Evolutionary conservation across 768 basidiomycete species (phyloP).

Genomic region (Leccinum fibrillosum): DNA sequence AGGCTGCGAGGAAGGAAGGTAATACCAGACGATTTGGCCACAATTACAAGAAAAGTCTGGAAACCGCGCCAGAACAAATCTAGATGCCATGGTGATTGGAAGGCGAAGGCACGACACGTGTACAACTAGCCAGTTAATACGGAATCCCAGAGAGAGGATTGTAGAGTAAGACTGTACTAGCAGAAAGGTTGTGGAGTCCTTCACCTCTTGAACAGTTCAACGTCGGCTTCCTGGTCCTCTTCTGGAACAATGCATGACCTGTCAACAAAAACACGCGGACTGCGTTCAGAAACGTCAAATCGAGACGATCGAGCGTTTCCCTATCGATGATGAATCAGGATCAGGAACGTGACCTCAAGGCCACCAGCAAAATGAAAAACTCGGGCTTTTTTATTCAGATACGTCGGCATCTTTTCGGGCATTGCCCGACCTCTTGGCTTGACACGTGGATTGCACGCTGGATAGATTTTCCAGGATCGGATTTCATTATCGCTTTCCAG

Average conservation of each 20-base stretch:
- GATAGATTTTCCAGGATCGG: neutral
- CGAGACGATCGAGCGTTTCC: constrained; percentile 89
- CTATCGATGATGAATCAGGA: constrained; percentile 35
- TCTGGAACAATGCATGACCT: constrained; percentile 81
- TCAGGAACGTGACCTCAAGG: constrained; percentile 6
- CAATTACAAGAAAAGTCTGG: constrained; percentile 61
- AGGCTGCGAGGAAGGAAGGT: constrained; percentile 62
- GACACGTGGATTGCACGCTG: neutral
- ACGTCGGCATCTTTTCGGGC: neutral
- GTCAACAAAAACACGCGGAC: constrained; percentile 50
- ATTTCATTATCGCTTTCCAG: neutral
- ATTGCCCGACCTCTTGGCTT: neutral
- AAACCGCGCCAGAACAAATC: constrained; percentile 29
- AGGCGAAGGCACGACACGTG: neutral
- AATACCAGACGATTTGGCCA: constrained; percentile 59
- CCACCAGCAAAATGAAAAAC: neutral
- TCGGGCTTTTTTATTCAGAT: neutral
- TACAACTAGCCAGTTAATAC: neutral
- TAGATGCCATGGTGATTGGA: constrained; percentile 3
- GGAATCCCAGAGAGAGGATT: neutral
- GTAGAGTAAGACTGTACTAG: neutral
- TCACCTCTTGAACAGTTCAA: constrained; percentile 67
- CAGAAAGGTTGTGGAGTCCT: neutral
- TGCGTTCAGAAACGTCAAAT: constrained; percentile 94
- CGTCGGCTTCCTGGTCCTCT: constrained; percentile 83